Base-by-base conservation (phyloP, 106 monocot species). In the Triglochin maritima region DNA sequence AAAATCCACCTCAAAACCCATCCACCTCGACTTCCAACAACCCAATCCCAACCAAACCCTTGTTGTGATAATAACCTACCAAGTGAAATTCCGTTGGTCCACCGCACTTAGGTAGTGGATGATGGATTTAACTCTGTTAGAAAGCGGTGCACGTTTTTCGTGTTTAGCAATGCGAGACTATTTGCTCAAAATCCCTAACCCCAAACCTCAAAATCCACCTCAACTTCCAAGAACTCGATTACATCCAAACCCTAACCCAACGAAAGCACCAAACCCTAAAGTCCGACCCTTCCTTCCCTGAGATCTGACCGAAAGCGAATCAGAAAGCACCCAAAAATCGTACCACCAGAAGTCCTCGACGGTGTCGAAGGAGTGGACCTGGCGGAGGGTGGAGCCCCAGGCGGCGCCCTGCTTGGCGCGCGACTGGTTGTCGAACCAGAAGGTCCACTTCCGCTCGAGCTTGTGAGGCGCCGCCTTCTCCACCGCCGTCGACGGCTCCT, bases 341-440 rank as follows among this genome's bases (percentile, higher is more conserved):
- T 71, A 95, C 94, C 89, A 74, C 95, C 95, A 96, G 74, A 96
- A 96, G 49, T 96, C 90, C 72, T 96, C 87, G 48, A 96, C 87
- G 51, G 90, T 96, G 63, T 96, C 95, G 67, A 96, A 96, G 47
- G 90, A 88, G 80, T 90, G 88, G 63, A 78, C 72, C 70, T 88
- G 83, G 55, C 81, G 78, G 60, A 96, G 85, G 48, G 81, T 74
- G 64, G 78, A 60, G 1, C 90, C 95, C 95, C 95, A 96, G 4
- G 87, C 95, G 17, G 95, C 95, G 46, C 95, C 95, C 69, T 81
- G 90, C 77, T 96, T 90, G 16, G 85, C 73, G 69, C 84, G 87
- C 13, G 90, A 82, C 69, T 87, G 90, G 78, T 90, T 88, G 59
- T 96, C 95, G 76, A 86, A 90, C 95, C 95, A 96, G 78, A 96